Evolutionary conservation across 1,139 yeast genomes (phyloP), one percentile per base, ranked within the genome.

Genomic region (Debaryomyces nepalensis): DNA sequence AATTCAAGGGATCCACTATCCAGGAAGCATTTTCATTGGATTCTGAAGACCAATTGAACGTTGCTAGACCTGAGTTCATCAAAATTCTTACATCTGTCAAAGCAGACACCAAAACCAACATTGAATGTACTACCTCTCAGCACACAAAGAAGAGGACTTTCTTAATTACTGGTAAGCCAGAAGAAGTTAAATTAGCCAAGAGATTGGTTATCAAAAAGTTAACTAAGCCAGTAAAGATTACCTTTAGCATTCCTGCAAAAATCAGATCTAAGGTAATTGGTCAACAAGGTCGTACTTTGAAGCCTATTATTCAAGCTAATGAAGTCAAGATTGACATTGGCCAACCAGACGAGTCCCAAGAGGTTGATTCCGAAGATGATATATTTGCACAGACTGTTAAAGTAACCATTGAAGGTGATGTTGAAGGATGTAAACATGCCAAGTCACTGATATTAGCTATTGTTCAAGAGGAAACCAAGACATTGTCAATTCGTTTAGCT

Each of bases 251-350:
- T 44, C 98, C 99, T 30, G 79, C 93, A 20, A 79, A 80, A 53
- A 77, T 89, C 42, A 81, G 96, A 63, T 78, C 96, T 3, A 78
- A 81, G 45, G 80, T 95, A 49, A 90, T 95, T 66, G 99, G 99
- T 45, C 79, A 93, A 36, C 87, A 84, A 63, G 99, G 99, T 58
- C 78, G 78, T 52, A 86, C 76, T 49, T 79, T 95, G 64, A 87
- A 82, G 59, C 90, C 93, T 45, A 87, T 95, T 53, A 76, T 87
- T 43, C 85, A 77, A 43, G 73, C 79, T 37, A 77, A 87, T 48
- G 87, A 81, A 42, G 89, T 88, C 43, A 85, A 75, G 55, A 79
- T 93, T 58, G 90, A 90, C 57, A 81, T 93, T 56, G 84, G 83
- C 18, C 65, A 64, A 26, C 77, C 70, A 39, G 64, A 59, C 20